These are phyloP conservation scores for Phytophthora agathidicida DNA, from an alignment of 352 stramenopile genomes.

Conservation along the genomic window DNA sequence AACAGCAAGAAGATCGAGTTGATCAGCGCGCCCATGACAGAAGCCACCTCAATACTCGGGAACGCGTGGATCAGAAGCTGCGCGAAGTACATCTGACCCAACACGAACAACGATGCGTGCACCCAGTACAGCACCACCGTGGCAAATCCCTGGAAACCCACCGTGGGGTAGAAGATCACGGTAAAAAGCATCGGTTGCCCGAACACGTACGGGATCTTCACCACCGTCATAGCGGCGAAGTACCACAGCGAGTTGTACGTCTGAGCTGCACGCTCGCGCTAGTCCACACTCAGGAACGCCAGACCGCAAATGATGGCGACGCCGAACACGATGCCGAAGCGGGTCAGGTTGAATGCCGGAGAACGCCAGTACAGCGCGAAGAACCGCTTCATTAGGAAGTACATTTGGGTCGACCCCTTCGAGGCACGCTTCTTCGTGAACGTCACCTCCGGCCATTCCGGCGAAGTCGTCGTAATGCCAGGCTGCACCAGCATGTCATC, in stretches of 20 bases:
- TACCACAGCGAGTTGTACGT: slow-evolving; percentile 21
- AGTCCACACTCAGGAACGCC: slow-evolving; percentile 10
- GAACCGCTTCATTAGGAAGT: too few relatives aligned
- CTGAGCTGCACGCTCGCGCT: slow-evolving; percentile 9
- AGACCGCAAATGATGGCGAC: too few relatives aligned
- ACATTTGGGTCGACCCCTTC: too few relatives aligned
- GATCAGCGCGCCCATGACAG: too few relatives aligned
- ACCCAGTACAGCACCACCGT: slow-evolving; percentile 1
- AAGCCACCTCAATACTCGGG: slow-evolving; percentile 5
- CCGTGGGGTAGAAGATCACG: slow-evolving; percentile 7
- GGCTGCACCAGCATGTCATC: slow-evolving; percentile 11
- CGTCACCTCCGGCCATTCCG: slow-evolving; percentile 18
- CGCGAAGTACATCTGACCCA: slow-evolving; percentile 8
- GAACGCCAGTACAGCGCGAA: too few relatives aligned
- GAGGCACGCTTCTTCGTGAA: too few relatives aligned
- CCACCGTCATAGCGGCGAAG: slow-evolving; percentile 8
- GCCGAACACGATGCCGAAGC: too few relatives aligned
- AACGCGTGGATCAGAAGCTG: slow-evolving; percentile 10
- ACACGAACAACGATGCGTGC: slow-evolving; percentile 5
- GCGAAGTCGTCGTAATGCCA: slow-evolving; percentile 3
- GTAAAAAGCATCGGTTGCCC: background rate
- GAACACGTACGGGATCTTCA: slow-evolving; percentile 5
- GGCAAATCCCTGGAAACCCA: slow-evolving; percentile 3
- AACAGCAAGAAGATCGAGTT: slow-evolving; percentile 6
- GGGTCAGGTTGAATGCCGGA: too few relatives aligned